Percentiles rank a stretch among this genome's conserved stretches.
Conservation (phyloP, 1,284 basidiomycete species). For the Marasmius oreades region DNA sequence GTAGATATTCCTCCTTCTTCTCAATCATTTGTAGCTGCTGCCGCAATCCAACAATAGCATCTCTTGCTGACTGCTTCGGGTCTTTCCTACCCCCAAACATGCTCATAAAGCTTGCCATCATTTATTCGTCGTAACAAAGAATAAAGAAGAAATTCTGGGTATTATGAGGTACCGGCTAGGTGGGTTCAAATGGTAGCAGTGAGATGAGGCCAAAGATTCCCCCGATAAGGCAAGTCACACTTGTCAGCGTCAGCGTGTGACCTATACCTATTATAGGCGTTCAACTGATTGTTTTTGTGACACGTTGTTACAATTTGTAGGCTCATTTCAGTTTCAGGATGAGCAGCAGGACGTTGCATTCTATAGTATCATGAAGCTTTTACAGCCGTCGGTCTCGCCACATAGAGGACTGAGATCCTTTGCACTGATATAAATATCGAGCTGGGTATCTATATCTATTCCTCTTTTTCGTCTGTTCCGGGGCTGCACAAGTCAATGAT, state of each 20-base stretch:
- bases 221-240: conserved; percentile 19
- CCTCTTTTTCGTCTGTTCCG: conserved; percentile 21
- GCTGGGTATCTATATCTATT: conserved; percentile 13
- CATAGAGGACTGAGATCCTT: too few relatives aligned
- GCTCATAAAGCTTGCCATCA: conserved; percentile 87
- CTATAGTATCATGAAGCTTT: too few relatives aligned
- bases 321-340: too few relatives aligned
- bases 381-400: too few relatives aligned
- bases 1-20: conserved; percentile 98
- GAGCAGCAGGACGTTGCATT: too few relatives aligned
- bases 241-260: not conserved
- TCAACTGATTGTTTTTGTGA: not conserved
- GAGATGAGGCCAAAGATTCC: conserved; percentile 12
- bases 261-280: not conserved
- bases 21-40: conserved; percentile 94
- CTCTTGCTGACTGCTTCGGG: conserved; percentile 74
- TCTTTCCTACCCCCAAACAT: conserved; percentile 80
- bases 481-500: not conserved
- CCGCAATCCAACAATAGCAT: conserved; percentile 84
- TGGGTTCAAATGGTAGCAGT: not conserved
- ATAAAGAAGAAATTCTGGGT: too few relatives aligned
- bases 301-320: not conserved
- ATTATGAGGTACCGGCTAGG: not conserved
- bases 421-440: not conserved
- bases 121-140: conserved; percentile 24